Conservation (phyloP, 495 filamentous ascomycete genomes). For the Annulohypoxylon bovei region DNA sequence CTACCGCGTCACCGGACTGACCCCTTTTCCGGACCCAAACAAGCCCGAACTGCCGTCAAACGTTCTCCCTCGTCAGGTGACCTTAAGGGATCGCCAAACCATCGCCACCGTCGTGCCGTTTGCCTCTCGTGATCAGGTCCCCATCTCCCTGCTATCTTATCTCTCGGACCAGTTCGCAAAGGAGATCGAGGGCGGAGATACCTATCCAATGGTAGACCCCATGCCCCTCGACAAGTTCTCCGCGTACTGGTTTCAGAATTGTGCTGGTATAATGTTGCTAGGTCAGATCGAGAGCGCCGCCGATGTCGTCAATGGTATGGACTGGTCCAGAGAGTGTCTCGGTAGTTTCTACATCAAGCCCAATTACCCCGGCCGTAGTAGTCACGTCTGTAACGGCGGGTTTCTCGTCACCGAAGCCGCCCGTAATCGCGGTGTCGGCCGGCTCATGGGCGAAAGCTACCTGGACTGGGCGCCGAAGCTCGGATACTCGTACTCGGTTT, state of each 20-base stretch:
- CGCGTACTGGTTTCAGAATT: conserved; percentile 95
- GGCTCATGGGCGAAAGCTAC: conserved; percentile 93
- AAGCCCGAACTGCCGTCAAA: conserved; percentile 70
- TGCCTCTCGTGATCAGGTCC: conserved; percentile 76
- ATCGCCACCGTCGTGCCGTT: conserved; percentile 92
- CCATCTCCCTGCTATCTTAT: conserved; percentile 77
- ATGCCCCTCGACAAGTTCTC: conserved; percentile 81
- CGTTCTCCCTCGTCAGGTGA: conserved; percentile 84
- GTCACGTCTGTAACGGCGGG: conserved; percentile 95
- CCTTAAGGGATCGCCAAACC: conserved; percentile 87
- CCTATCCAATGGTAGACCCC: conserved; percentile 89
- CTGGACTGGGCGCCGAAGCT: conserved; percentile 94
- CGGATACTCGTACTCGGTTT: conserved; percentile 95
- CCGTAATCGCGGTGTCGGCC: conserved; percentile 89
- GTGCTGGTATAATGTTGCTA: conserved; percentile 91
- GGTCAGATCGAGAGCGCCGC: conserved; percentile 72
- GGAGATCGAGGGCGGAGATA: conserved; percentile 96
- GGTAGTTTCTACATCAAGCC: conserved; percentile 98
- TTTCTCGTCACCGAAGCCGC: conserved; percentile 92
- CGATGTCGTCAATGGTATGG: conserved; percentile 71
- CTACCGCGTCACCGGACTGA: conserved; percentile 68
- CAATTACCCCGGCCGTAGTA: conserved; percentile 96
- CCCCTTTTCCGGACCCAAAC: conserved; percentile 71
- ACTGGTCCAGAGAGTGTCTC: conserved; percentile 87
- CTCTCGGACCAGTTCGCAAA: conserved; percentile 88